Evolutionary conservation across 495 filamentous ascomycete genomes (phyloP).

Genomic region (Trichoderma asperelloides): DNA sequence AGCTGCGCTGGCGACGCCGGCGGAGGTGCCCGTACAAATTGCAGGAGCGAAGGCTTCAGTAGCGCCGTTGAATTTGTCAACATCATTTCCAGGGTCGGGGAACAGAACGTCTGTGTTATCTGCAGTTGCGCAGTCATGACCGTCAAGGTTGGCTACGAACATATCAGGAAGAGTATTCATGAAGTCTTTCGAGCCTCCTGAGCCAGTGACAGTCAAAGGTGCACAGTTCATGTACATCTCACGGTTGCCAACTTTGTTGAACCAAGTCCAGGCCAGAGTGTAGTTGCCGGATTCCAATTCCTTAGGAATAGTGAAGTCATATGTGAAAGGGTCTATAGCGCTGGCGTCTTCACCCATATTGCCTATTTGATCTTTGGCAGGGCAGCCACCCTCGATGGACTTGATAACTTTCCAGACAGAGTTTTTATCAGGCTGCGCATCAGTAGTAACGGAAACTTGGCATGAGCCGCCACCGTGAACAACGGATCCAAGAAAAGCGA

Average conservation of each 20-base stretch:
- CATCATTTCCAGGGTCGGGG: slow-evolving; percentile 47
- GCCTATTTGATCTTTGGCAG: slow-evolving; percentile 38
- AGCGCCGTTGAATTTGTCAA: slow-evolving; percentile 28
- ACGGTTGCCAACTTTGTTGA: slow-evolving; percentile 80
- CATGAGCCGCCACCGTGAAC: slow-evolving; percentile 82
- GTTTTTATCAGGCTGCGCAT: slow-evolving; percentile 46
- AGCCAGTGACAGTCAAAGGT: slow-evolving; percentile 52
- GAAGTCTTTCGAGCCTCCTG: slow-evolving; percentile 39
- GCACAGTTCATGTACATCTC: slow-evolving; percentile 98
- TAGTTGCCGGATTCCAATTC: slow-evolving; percentile 51
- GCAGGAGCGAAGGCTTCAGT: slow-evolving; percentile 9
- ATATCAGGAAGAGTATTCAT: slow-evolving; percentile 62
- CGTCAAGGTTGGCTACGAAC: slow-evolving; percentile 64
- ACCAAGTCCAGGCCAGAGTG: slow-evolving; percentile 78
- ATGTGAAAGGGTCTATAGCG: slow-evolving; percentile 25
- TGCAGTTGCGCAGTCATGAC: not conserved
- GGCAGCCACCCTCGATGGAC: slow-evolving; percentile 75
- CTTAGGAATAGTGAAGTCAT: slow-evolving; percentile 50
- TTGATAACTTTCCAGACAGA: slow-evolving; percentile 71
- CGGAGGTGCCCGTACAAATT: slow-evolving; percentile 12
- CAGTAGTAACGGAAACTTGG: slow-evolving; percentile 76
- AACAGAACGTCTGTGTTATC: not conserved
- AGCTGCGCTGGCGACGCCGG: slow-evolving; percentile 14
- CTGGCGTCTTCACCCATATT: slow-evolving; percentile 29
- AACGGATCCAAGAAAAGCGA: slow-evolving; percentile 53